Evolutionary conservation across 768 basidiomycete species (phyloP).

Genomic region (Mycena olivaceomarginata): DNA sequence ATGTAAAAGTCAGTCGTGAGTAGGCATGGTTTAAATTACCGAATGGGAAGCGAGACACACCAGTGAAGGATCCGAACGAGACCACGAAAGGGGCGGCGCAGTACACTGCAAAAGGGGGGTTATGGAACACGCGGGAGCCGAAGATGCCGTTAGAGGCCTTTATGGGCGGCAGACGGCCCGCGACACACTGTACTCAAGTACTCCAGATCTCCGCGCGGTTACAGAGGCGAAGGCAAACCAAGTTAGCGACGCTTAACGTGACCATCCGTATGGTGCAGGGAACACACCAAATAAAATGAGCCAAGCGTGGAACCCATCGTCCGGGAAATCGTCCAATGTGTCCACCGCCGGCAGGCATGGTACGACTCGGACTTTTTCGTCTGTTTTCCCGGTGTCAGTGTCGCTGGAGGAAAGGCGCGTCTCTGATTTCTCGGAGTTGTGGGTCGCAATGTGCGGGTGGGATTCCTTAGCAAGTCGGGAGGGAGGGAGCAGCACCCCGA

Average conservation of each 20-base stretch:
- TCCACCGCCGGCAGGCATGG: no score
- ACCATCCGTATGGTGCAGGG: neutral
- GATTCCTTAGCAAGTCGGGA: no score
- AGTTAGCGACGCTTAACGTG: neutral
- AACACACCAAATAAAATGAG: no score
- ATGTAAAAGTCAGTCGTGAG: neutral
- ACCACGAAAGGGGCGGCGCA: neutral
- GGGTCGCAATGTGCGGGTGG: no score
- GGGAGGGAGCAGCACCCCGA: no score
- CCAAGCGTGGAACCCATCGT: no score
- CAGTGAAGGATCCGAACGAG: slow-evolving; percentile 3
- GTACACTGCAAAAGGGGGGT: neutral
- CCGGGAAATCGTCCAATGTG: no score
- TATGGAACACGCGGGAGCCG: neutral
- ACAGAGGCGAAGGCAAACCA: slow-evolving; percentile 3
- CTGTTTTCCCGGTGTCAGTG: no score
- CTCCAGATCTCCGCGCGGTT: neutral
- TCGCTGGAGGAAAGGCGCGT: no score
- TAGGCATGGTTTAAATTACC: neutral
- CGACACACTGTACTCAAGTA: slow-evolving; percentile 15
- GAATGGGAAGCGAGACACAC: neutral
- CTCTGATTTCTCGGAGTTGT: no score
- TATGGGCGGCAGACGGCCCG: neutral
- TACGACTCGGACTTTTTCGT: no score
- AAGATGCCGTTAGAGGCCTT: neutral